Percentiles rank a stretch among this genome's conserved stretches.
Conservation (phyloP, 83 land plant species). For the Diphasiastrum complanatum region DNA sequence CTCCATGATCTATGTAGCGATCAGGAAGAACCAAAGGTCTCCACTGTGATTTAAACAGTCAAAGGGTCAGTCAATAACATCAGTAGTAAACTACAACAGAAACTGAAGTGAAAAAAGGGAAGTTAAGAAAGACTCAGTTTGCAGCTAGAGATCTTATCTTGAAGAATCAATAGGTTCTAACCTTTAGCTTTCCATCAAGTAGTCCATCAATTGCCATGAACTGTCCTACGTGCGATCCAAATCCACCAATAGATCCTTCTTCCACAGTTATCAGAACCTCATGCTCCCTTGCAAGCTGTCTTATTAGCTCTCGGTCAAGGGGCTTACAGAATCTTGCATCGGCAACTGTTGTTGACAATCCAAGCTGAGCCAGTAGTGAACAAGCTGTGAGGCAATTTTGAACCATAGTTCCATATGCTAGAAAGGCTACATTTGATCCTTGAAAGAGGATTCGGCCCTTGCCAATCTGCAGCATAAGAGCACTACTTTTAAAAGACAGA, state of each 20-base stretch:
- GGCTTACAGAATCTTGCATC: constrained; percentile 80
- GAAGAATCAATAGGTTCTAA: constrained; percentile 1
- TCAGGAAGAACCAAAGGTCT: constrained; percentile 66
- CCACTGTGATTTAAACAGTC: constrained; percentile 39
- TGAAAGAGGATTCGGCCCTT: constrained; percentile 49
- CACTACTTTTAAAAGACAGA: too few relatives aligned
- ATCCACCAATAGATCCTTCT: constrained; percentile 71
- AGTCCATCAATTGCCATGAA: constrained; percentile 47
- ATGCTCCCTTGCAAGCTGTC: constrained; percentile 47
- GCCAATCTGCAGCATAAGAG: constrained; percentile 41
- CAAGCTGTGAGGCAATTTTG: constrained; percentile 54
- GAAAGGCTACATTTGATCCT: constrained; percentile 49
- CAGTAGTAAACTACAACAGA: neutral
- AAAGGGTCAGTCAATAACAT: neutral
- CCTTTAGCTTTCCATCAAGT: constrained; percentile 66
- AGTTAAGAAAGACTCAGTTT: neutral
- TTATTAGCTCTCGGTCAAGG: constrained; percentile 47
- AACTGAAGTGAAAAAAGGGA: neutral
- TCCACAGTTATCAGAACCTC: constrained; percentile 52
- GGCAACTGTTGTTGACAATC: constrained; percentile 42
- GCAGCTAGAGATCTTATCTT: neutral
- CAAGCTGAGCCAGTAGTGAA: constrained; percentile 17
- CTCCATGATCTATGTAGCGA: constrained; percentile 69
- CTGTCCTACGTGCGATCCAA: constrained; percentile 60
- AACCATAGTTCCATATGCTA: constrained; percentile 61